Conservation (phyloP, 768 basidiomycete genomes). For the Leccinum variicolor region DNA sequence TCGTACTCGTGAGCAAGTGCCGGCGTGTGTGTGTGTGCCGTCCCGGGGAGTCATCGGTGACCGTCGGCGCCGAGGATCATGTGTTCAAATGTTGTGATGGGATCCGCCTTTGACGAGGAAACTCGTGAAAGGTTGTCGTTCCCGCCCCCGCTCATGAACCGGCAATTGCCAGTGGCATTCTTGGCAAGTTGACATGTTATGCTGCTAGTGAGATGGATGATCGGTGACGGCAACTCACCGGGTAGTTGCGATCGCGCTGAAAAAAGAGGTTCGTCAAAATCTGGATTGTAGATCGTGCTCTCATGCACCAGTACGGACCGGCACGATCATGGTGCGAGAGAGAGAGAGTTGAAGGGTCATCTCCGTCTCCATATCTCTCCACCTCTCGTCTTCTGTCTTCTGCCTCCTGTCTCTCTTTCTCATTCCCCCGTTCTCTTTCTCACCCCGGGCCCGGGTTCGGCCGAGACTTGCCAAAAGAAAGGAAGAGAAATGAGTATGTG, state of each 20-base stretch:
- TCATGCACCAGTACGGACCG: background rate
- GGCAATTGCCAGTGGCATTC: background rate
- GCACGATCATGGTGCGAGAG: background rate
- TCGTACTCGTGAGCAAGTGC: background rate
- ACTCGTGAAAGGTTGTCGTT: background rate
- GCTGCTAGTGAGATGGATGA: background rate
- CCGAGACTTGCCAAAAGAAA: background rate
- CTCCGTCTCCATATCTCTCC: background rate
- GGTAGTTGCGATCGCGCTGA: background rate
- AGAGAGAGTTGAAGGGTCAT: background rate
- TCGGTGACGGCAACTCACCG: background rate
- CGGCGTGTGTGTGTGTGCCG: background rate
- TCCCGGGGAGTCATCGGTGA: background rate
- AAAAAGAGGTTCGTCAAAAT: background rate
- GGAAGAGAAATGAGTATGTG: background rate
- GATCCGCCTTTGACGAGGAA: background rate
- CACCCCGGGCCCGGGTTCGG: conserved; percentile 1
- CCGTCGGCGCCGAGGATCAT: background rate
- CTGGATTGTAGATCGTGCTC: background rate
- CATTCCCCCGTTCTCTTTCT: background rate
- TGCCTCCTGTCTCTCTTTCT: background rate
- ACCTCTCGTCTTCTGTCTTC: background rate
- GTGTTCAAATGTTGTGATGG: background rate
- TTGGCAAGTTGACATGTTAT: background rate
- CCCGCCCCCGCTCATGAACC: background rate